These are phyloP conservation scores for Globisporangium irregulare DNA, from an alignment of 352 stramenopile species.

Conservation along the genomic window DNA sequence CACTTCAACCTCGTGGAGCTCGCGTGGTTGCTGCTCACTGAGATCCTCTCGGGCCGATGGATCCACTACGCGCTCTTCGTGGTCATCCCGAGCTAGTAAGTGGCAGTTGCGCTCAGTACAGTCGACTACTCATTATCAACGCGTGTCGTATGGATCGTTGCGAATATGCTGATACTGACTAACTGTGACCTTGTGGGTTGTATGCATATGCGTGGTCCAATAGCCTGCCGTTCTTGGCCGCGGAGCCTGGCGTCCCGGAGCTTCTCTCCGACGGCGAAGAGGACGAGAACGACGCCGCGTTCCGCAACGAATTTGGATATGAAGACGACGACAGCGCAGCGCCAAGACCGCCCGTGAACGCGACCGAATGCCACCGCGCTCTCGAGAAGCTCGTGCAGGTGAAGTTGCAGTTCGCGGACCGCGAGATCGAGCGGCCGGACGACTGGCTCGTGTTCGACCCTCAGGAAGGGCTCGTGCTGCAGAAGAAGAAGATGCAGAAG, in stretches of 20 bases:
- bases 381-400: conserved; percentile 60
- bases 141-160: not conserved
- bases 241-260: conserved; percentile 56
- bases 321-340: conserved; percentile 22
- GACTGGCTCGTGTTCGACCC: conserved; percentile 80
- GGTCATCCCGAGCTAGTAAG: conserved; percentile 52
- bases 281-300: conserved; percentile 15
- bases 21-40: conserved; percentile 41
- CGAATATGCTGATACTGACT: not conserved
- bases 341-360: conserved; percentile 24
- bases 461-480: conserved; percentile 50
- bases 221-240: conserved; percentile 54
- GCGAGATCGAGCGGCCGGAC: conserved; percentile 51
- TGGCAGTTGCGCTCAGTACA: conserved; percentile 1
- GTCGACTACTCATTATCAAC: too few relatives aligned
- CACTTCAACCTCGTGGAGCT: conserved; percentile 40
- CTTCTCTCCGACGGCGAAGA: conserved; percentile 52
- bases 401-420: conserved; percentile 53
- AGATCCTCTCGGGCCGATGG: conserved; percentile 54
- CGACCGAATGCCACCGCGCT: conserved; percentile 36
- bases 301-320: conserved; percentile 18
- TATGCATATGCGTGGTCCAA: not conserved
- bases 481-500: conserved; percentile 33
- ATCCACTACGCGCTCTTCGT: conserved; percentile 54
- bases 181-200: not conserved